Evolutionary conservation across 805 yeast species (phyloP).

Genomic region (Schizosaccharomyces osmophilus): DNA sequence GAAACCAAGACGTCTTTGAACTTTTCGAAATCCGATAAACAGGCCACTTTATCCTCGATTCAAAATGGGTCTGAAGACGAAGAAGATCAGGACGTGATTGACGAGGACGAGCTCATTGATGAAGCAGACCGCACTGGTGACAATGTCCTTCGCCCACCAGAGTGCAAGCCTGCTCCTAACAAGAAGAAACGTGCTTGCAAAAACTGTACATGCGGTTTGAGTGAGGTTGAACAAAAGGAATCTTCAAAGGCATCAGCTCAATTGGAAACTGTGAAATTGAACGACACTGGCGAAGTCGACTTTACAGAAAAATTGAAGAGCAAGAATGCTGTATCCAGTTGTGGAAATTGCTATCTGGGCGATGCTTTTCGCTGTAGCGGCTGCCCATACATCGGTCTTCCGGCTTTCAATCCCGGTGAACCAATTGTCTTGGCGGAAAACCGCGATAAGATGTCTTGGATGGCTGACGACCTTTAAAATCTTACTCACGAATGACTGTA

Average conservation of each 20-base stretch:
- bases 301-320: constrained; percentile 46
- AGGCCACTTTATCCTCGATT: constrained; percentile 24
- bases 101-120: constrained; percentile 23
- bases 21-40: constrained; percentile 22
- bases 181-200: constrained; percentile 83
- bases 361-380: constrained; percentile 97
- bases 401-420: constrained; percentile 97
- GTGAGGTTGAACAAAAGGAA: constrained; percentile 32
- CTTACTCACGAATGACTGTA: neutral
- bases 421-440: constrained; percentile 39
- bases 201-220: constrained; percentile 92
- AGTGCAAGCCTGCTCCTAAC: constrained; percentile 26
- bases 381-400: constrained; percentile 88
- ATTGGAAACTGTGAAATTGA: constrained; percentile 26
- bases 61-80: constrained; percentile 15
- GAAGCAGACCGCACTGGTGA: constrained; percentile 24
- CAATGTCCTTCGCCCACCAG: constrained; percentile 31
- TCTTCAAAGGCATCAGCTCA: constrained; percentile 15
- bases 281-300: constrained; percentile 73
- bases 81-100: constrained; percentile 14
- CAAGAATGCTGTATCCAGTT: constrained; percentile 80
- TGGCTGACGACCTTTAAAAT: constrained; percentile 40
- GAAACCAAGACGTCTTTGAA: constrained; percentile 9
- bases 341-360: constrained; percentile 91
- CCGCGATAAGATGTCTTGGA: constrained; percentile 16